Evolutionary conservation across 1,284 basidiomycete species (phyloP).

Genomic region (Rugiboletus extremiorientalis): DNA sequence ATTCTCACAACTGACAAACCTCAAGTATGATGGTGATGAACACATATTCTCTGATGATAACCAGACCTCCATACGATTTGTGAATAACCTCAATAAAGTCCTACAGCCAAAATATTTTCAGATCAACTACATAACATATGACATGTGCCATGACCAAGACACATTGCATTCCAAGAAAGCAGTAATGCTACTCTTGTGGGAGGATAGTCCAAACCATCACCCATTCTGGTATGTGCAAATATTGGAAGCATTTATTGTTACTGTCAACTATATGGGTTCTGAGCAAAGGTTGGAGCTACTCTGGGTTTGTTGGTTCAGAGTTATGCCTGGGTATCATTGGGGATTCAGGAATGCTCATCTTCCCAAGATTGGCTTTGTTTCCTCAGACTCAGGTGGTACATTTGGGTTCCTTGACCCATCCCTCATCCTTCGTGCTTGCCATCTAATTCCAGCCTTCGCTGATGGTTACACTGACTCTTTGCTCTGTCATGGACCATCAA

Average conservation of each 20-base stretch:
- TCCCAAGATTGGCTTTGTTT: too few species aligned
- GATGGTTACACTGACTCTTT: too few species aligned
- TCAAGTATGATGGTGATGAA: constrained; percentile 11
- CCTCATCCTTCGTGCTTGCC: too few species aligned
- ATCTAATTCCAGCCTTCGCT: too few species aligned
- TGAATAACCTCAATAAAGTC: constrained; percentile 2
- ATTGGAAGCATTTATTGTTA: background rate
- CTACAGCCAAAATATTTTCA: background rate
- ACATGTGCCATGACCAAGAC: constrained; percentile 18
- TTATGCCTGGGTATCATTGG: too few species aligned
- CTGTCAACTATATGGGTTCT: background rate
- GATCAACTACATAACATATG: constrained; percentile 15
- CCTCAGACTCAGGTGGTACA: too few species aligned
- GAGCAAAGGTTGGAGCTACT: too few species aligned
- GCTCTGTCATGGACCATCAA: too few species aligned
- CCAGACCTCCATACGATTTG: background rate
- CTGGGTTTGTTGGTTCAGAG: too few species aligned
- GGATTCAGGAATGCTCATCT: too few species aligned
- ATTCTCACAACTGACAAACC: background rate
- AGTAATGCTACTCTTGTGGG: constrained; percentile 9
- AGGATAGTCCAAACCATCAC: constrained; percentile 3
- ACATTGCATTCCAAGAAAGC: constrained; percentile 8
- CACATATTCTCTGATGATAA: background rate
- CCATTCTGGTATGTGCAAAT: constrained; percentile 22
- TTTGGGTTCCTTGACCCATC: too few species aligned